A percentile compares a stretch with the other conserved stretches of the same genome.
phyloP scores from a whole-genome alignment of 1,284 basidiomycete species.

The Boletus semigastroideus region DNA sequence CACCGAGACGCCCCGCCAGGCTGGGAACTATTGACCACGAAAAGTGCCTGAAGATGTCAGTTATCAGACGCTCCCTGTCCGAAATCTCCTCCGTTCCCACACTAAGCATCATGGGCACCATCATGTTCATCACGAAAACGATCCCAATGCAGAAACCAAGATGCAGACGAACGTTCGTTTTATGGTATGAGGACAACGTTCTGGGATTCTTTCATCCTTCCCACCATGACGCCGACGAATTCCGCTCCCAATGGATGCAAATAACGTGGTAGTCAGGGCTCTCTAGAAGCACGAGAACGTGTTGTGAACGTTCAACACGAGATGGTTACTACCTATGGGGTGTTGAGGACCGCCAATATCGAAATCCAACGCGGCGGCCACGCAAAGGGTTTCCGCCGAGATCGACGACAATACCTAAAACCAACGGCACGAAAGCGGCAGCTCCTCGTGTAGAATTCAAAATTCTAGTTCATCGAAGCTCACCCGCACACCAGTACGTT shows the following conservation, averaged over 20 bases:
- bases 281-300: slow-evolving; percentile 66
- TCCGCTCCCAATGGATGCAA: slow-evolving; percentile 52
- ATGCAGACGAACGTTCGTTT: slow-evolving; percentile 49
- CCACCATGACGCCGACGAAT: slow-evolving; percentile 50
- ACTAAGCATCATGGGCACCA: slow-evolving; percentile 48
- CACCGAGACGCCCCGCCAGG: slow-evolving; percentile 69
- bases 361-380: slow-evolving; percentile 65
- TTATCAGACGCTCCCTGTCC: background rate
- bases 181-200: slow-evolving; percentile 50
- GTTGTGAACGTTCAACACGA: slow-evolving; percentile 47
- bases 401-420: slow-evolving; percentile 50
- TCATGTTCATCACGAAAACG: slow-evolving; percentile 67
- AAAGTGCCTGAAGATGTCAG: slow-evolving; percentile 38
- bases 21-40: slow-evolving; percentile 58
- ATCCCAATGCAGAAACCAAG: slow-evolving; percentile 70
- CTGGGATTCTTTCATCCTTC: slow-evolving; percentile 49
- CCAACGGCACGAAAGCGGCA: slow-evolving; percentile 62
- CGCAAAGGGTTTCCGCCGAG: slow-evolving; percentile 63
- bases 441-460: slow-evolving; percentile 56
- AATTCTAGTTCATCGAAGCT: slow-evolving; percentile 64
- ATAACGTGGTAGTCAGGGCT: slow-evolving; percentile 47
- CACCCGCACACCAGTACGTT: slow-evolving; percentile 50
- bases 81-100: slow-evolving; percentile 10
- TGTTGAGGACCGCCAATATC: slow-evolving; percentile 55
- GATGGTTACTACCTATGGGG: slow-evolving; percentile 46